phyloP scores from a whole-genome alignment of 805 yeast species.

The Saccharomyces mikatae region DNA sequence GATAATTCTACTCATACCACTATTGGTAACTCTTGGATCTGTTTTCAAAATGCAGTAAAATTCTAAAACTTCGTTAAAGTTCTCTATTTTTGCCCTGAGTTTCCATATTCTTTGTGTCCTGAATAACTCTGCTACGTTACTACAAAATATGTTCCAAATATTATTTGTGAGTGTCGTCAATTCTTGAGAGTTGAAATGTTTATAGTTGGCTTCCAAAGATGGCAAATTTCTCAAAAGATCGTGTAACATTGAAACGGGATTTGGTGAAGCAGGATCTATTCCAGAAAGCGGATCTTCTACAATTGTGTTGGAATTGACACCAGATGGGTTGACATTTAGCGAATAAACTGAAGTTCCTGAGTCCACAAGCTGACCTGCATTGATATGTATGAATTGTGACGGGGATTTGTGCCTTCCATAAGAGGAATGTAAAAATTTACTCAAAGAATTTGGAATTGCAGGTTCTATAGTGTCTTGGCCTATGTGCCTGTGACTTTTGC shows the following conservation, averaged over 20 bases:
- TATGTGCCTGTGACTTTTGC: slow-evolving; percentile 14
- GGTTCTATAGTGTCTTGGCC: slow-evolving; percentile 18
- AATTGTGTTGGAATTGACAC: slow-evolving; percentile 14
- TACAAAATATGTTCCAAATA: slow-evolving; percentile 28
- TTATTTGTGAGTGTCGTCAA: slow-evolving; percentile 24
- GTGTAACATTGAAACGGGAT: slow-evolving; percentile 19
- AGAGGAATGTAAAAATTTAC: slow-evolving; percentile 28
- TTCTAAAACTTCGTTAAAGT: slow-evolving; percentile 9
- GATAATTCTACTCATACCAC: slow-evolving; percentile 2
- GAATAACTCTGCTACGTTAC: slow-evolving; percentile 22
- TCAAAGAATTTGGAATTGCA: slow-evolving; percentile 21
- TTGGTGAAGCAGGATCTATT: background rate
- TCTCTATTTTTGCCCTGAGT: slow-evolving; percentile 27
- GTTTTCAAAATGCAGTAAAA: slow-evolving; percentile 15
- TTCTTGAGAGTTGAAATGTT: slow-evolving; percentile 23
- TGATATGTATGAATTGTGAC: slow-evolving; percentile 25
- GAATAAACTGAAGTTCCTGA: slow-evolving; percentile 24
- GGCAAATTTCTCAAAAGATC: slow-evolving; percentile 27
- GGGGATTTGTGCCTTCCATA: slow-evolving; percentile 27
- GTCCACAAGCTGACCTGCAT: slow-evolving; percentile 19
- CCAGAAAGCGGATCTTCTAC: background rate
- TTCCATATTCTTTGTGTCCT: slow-evolving; percentile 27
- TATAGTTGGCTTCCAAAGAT: slow-evolving; percentile 27
- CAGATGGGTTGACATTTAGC: slow-evolving; percentile 15
- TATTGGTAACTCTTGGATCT: slow-evolving; percentile 10